Evolutionary conservation across 2,329 filamentous ascomycete species (phyloP).

Genomic region (Monosporascus sp.): DNA sequence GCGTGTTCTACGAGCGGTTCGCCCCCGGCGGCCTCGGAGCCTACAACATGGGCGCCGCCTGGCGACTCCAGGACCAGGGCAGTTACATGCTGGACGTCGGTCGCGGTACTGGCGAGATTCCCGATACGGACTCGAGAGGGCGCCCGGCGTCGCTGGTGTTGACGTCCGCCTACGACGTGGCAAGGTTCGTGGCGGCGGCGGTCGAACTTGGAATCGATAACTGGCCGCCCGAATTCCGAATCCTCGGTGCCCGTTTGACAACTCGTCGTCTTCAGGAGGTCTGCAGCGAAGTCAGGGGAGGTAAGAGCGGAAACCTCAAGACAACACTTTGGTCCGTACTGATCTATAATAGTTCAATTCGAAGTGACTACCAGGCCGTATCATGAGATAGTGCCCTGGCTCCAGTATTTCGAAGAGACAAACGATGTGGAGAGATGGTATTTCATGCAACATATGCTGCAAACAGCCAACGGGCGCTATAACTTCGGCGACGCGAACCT

Average conservation of each 20-base stretch:
- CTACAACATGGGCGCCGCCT: conserved; percentile 53
- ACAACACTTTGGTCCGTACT: conserved; percentile 13
- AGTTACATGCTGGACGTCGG: conserved; percentile 62
- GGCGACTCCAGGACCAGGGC: conserved; percentile 50
- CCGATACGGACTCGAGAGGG: conserved; percentile 46
- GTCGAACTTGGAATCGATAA: conserved; percentile 52
- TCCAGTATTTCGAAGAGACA: conserved; percentile 38
- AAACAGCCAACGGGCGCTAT: conserved; percentile 63
- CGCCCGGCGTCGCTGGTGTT: conserved; percentile 54
- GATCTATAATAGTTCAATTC: conserved; percentile 27
- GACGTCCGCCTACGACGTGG: conserved; percentile 66
- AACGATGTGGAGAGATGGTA: conserved; percentile 44
- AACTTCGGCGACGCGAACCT: conserved; percentile 57
- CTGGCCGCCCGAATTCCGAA: conserved; percentile 65
- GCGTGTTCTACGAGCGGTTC: conserved; percentile 71
- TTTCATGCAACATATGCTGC: conserved; percentile 57
- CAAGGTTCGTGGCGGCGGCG: conserved; percentile 64
- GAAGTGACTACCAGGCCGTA: conserved; percentile 32
- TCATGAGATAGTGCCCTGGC: conserved; percentile 33
- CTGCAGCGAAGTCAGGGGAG: conserved; percentile 43
- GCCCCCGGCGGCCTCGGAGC: conserved; percentile 58
- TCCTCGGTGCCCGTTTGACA: conserved; percentile 61
- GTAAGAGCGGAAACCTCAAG: conserved; percentile 26
- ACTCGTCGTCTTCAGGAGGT: conserved; percentile 52
- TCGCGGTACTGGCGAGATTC: conserved; percentile 52